Percentiles rank a stretch among this genome's conserved stretches.
Conservation (phyloP, 306 rosid species). For the Acacia melanoxylon region DNA sequence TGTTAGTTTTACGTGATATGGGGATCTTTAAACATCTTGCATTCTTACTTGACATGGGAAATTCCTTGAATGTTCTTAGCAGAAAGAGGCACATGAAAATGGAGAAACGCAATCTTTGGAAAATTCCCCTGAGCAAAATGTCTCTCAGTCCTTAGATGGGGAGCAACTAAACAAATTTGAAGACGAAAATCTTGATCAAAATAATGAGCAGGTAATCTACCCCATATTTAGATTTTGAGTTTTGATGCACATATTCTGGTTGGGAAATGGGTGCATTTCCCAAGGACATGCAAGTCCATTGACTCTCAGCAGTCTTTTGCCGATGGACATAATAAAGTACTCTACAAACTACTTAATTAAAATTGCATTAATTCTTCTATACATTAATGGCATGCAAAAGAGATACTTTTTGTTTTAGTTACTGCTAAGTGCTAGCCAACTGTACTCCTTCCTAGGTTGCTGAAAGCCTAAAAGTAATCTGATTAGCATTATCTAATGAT, state of each 20-base stretch:
- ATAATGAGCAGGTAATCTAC: conserved; percentile 47
- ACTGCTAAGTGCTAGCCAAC: neutral
- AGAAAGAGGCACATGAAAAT: conserved; percentile 48
- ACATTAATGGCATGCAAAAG: neutral
- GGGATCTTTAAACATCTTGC: conserved; percentile 1
- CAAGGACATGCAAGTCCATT: neutral
- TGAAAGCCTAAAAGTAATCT: conserved; percentile 12
- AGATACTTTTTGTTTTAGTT: conserved; percentile 6
- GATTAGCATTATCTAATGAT: conserved; percentile 16
- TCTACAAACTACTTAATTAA: conserved; percentile 9
- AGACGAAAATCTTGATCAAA: conserved; percentile 55
- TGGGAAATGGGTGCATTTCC: conserved; percentile 10
- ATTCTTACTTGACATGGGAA: conserved; percentile 19
- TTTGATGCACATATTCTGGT: neutral
- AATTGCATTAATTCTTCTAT: neutral
- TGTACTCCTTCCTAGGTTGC: conserved; percentile 4
- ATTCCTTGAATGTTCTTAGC: conserved; percentile 43
- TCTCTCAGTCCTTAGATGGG: conserved; percentile 42
- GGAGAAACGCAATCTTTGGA: conserved; percentile 48
- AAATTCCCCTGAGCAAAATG: conserved; percentile 42
- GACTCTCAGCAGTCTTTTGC: conserved; percentile 10
- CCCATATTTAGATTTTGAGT: conserved; percentile 25
- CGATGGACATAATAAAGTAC: conserved; percentile 15
- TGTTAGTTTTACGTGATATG: neutral
- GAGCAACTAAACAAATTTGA: conserved; percentile 48